These are phyloP conservation scores for Geosmithia putterillii DNA, from an alignment of 2,329 filamentous ascomycete genomes.

Conservation along the genomic window DNA sequence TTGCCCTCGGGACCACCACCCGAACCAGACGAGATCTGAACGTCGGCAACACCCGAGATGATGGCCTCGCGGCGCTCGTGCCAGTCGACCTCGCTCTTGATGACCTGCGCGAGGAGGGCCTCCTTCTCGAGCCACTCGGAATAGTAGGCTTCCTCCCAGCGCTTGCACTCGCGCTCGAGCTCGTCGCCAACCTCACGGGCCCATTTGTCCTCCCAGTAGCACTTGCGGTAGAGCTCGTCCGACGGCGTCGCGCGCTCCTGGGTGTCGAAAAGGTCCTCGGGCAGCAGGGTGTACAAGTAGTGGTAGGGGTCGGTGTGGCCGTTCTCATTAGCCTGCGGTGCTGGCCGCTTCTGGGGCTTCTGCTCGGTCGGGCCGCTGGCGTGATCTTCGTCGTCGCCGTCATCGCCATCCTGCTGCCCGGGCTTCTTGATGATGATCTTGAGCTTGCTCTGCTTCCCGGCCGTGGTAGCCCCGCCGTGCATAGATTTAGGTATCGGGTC, in stretches of 20 bases:
- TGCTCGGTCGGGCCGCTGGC: neutral
- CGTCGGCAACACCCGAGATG: slow-evolving; percentile 32
- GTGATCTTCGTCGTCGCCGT: slow-evolving; percentile 40
- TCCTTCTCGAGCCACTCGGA: slow-evolving; percentile 74
- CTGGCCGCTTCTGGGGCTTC: neutral
- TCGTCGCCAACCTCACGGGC: slow-evolving; percentile 53
- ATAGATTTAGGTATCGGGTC: slow-evolving; percentile 63
- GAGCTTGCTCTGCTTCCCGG: slow-evolving; percentile 37
- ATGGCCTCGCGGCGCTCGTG: slow-evolving; percentile 45
- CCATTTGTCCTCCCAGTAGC: slow-evolving; percentile 61
- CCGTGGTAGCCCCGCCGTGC: slow-evolving; percentile 29
- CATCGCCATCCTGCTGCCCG: slow-evolving; percentile 33
- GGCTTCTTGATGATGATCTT: slow-evolving; percentile 54
- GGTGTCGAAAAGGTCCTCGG: slow-evolving; percentile 48
- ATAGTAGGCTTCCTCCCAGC: slow-evolving; percentile 53
- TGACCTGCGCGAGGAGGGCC: slow-evolving; percentile 60
- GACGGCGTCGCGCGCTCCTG: slow-evolving; percentile 47
- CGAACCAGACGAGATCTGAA: slow-evolving; percentile 18
- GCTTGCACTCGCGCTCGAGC: slow-evolving; percentile 52
- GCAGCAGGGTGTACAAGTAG: slow-evolving; percentile 42
- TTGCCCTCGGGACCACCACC: neutral
- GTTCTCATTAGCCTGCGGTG: neutral
- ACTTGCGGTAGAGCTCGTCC: slow-evolving; percentile 54
- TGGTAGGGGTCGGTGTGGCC: slow-evolving; percentile 17
- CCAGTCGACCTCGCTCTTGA: slow-evolving; percentile 55